Base-by-base conservation (phyloP, 208 protist species). In the Tritrichomonas musculus region DNA sequence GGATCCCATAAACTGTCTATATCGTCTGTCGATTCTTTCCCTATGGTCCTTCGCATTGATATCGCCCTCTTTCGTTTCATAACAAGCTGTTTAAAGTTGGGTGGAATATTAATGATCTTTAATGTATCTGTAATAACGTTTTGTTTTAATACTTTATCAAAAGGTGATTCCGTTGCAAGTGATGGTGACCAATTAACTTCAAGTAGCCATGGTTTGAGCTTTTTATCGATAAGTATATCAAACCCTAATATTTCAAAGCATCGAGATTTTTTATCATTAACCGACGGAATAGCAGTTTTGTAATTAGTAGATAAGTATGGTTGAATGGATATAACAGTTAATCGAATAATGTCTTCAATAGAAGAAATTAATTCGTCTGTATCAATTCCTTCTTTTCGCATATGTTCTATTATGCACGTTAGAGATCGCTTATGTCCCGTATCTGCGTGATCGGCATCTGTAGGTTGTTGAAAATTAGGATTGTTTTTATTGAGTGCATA, bases 401-500 rank as follows among this genome's bases (percentile, higher is more conserved):
- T 20, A 22, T 53, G 25, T 14, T 92, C 9, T 30, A 93, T 27
- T 33, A 93, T 55, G n/a, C 77, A 44, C 2, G 47, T 36, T 27
- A 80, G 17, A 8, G 93, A 88, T 88, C 93, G 66, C 33, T 93
- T 93, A 88, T 65, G 80, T 20, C 93, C 93, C 60, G 8, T 33
- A 39, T n/a, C 69, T 47, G 14, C 69, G 44, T 77, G 69, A 22
- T 60, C 53, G 17, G 53, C 53, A 60, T 60, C 53, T 22, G 53
- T 60, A 77, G n/a, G 49, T 41, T 66, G 49, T 11, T 44, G 25
- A 41, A 72, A 93, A 30, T 75, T 49, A 22, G 20, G 2, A 5
- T 72, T 65, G 69, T 65, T 50, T 88, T 96, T 96, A 92, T 96
- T 96, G 33, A 96, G 72, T 4, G 95, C 95, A 44, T 94, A 95